Base-by-base conservation (phyloP, 768 basidiomycete species). In the Suillus americanus region DNA sequence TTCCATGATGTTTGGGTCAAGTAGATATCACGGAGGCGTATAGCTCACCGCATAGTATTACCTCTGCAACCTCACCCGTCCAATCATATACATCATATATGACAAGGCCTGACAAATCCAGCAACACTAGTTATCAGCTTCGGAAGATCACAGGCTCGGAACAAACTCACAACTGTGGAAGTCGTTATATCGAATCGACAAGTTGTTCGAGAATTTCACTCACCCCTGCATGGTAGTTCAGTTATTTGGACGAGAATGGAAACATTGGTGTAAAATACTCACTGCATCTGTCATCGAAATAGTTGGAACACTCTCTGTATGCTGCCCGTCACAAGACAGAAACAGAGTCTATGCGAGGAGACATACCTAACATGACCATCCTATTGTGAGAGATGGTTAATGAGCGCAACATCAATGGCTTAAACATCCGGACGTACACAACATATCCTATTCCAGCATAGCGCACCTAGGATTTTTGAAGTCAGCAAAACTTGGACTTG, bases 31-130 rank as follows among this genome's bases (percentile, higher is more conserved):
- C 2, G 38, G 13, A 40, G 38, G 13, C 14, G 38, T 14, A 40
- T 40, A 5, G 5, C 38, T 40, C 38, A 40, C 38, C 38, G 13
- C 46, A n/a, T n/a, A 46, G 45, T n/a, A 46, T n/a, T 23, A 13
- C 5, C 12, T 5, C 2, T 23, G 5, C n/a, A 23, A 46, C 1
- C 1, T 5, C n/a, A n/a, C 0, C 5, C 4, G 12, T 23, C 3
- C n/a, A 10, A 13, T 46, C 12, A 0, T 30, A 4, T 30, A 30
- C 23, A 4, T 23, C 1, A 3, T 12, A 12, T 6, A 46, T 5
- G 9, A 23, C 23, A 23, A 10, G 10, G n/a, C 46, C 46, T 46
- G 10, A 46, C 5, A 23, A 23, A 23, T 23, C n/a, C n/a, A 13
- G n/a, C 8, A 43, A 43, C 18, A 20, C 23, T 12, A 46, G n/a